Base-by-base conservation (phyloP, 257 asterid genomes). In the Salvia splendens region DNA sequence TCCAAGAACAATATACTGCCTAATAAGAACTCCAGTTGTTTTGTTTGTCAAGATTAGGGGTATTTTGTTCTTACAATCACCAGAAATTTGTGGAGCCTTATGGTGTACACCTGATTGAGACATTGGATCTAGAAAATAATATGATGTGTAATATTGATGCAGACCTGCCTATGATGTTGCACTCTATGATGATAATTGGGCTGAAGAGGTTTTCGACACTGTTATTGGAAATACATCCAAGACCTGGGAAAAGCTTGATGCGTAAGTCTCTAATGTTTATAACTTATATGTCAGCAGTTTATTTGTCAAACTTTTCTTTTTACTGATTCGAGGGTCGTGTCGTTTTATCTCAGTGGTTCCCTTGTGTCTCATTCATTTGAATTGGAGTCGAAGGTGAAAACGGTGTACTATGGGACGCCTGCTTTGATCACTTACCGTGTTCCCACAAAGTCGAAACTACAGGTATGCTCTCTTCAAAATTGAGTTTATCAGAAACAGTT, bases 161-260 rank as follows among this genome's bases (percentile, higher is more conserved):
- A 86, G 96, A 32, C 36, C 84, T 61, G 86, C 84, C n/a, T 84
- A 82, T 71, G 91, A 88, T 75, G 77, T 82, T 67, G 84, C 80
- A 32, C 87, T 84, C 74, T n/a, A 67, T 6, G 93, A 86, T 50
- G 83, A 86, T 75, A 76, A 57, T 40, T 86, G 89, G 93, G 80
- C 83, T 20, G 15, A 73, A 43, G 84, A 84, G 60, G 52, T 86
- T 35, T 88, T 86, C 68, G 82, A 79, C 55, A 67, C 79, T 40
- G 69, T 81, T 38, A 54, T 77, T 63, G 96, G 91, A 72, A 88
- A 88, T 73, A 84, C 84, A 11, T 88, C 89, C 7, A 68, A 32
- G 53, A 77, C 86, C 14, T 88, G 95, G 90, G 88, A 82, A 71
- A 80, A 65, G 66, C 68, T 88, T 65, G 84, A 84, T 32, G 43